Evolutionary conservation across 805 yeast species (phyloP).

Genomic region (Tetrapisispora taiwanensis): DNA sequence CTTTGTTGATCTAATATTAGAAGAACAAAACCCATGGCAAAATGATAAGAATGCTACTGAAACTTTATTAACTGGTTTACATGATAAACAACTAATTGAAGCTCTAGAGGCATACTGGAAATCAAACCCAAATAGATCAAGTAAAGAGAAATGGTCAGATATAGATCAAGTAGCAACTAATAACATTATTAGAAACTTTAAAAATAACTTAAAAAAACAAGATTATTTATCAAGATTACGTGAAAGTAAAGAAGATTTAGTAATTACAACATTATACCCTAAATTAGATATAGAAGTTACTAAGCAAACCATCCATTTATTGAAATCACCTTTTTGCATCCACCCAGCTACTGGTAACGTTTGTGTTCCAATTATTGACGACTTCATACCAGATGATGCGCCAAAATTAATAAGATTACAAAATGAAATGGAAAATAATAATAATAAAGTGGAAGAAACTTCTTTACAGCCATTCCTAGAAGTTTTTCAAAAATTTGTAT

Average conservation of each 20-base stretch:
- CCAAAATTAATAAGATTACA: slow-evolving; percentile 64
- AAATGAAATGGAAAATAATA: slow-evolving; percentile 48
- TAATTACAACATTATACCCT: slow-evolving; percentile 76
- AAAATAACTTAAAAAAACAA: slow-evolving; percentile 5
- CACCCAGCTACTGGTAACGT: slow-evolving; percentile 94
- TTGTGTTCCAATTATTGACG: slow-evolving; percentile 63
- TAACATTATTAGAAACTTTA: slow-evolving; percentile 3
- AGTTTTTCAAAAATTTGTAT: slow-evolving; percentile 54
- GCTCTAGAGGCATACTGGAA: slow-evolving; percentile 54
- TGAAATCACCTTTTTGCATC: slow-evolving; percentile 92
- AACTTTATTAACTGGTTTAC: slow-evolving; percentile 50
- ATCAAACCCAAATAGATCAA: slow-evolving; percentile 39
- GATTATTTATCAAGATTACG: slow-evolving; percentile 36
- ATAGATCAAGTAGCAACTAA: slow-evolving; percentile 43
- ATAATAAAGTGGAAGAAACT: slow-evolving; percentile 42
- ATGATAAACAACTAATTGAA: slow-evolving; percentile 47
- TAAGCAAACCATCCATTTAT: slow-evolving; percentile 75
- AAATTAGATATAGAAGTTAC: slow-evolving; percentile 91
- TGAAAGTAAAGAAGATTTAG: slow-evolving; percentile 75
- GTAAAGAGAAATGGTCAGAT: slow-evolving; percentile 70
- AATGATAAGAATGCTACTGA: slow-evolving; percentile 43
- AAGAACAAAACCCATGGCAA: slow-evolving; percentile 84
- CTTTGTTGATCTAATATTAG: slow-evolving; percentile 56
- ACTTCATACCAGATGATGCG: slow-evolving; percentile 67
- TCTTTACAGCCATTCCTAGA: slow-evolving; percentile 62